phyloP scores from a whole-genome alignment of 2,329 filamentous ascomycete genomes.

The Aspergillus quadrilineatus region DNA sequence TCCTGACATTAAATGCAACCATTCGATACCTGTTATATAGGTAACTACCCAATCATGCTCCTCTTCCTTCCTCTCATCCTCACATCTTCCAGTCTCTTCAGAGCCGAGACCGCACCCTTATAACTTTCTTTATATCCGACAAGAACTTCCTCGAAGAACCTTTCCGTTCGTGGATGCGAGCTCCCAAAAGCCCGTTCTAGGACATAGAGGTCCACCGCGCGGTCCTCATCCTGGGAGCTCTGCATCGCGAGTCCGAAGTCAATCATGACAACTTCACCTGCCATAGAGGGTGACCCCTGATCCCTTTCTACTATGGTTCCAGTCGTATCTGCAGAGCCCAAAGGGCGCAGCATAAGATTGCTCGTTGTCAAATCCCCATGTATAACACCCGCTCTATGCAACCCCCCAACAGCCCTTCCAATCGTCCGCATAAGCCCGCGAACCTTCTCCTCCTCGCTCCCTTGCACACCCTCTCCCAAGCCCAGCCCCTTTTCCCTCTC shows the following conservation, averaged over 20 bases:
- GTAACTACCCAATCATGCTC: slow-evolving; percentile 81
- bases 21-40: background rate
- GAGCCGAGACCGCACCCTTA: slow-evolving; percentile 70
- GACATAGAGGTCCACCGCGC: slow-evolving; percentile 94
- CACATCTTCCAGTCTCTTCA: slow-evolving; percentile 87
- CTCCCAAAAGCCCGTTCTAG: slow-evolving; percentile 91
- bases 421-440: slow-evolving; percentile 67
- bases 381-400: slow-evolving; percentile 83
- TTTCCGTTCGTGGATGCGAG: slow-evolving; percentile 84
- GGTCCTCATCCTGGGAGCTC: slow-evolving; percentile 81
- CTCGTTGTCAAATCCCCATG: slow-evolving; percentile 97
- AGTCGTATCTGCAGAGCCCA: slow-evolving; percentile 6
- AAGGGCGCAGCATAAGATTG: slow-evolving; percentile 79
- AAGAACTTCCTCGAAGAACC: slow-evolving; percentile 71
- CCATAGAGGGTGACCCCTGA: slow-evolving; percentile 36
- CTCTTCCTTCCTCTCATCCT: slow-evolving; percentile 91
- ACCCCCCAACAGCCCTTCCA: slow-evolving; percentile 66
- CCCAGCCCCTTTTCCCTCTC: slow-evolving; percentile 29
- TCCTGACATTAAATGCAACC: background rate
- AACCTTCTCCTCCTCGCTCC: slow-evolving; percentile 53
- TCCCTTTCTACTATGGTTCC: slow-evolving; percentile 16
- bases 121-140: slow-evolving; percentile 71
- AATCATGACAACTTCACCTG: slow-evolving; percentile 82
- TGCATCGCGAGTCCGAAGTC: slow-evolving; percentile 90
- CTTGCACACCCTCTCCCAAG: background rate